phyloP scores from a whole-genome alignment of 2,329 filamentous ascomycete species.

The Arachnomyces sp. region DNA sequence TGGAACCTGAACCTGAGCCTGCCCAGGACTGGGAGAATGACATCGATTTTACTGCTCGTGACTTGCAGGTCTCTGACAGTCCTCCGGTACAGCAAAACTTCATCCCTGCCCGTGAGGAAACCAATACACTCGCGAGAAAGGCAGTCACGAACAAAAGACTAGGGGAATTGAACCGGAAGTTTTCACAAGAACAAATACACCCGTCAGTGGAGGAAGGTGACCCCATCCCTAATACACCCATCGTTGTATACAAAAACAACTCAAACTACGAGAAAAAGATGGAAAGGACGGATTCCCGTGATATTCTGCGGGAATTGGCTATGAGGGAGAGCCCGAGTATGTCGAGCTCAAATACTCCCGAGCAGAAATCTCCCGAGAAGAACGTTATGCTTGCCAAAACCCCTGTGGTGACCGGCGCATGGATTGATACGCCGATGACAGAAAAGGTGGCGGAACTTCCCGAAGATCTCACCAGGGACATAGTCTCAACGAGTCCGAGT shows the following conservation, averaged over 20 bases:
- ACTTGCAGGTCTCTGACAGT: constrained; percentile 25
- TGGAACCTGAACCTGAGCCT: constrained; percentile 9
- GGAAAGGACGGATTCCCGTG: constrained; percentile 30
- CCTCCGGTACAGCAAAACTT: constrained; percentile 19
- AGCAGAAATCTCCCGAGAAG: constrained; percentile 23
- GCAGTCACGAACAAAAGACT: constrained; percentile 15
- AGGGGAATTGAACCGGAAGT: constrained; percentile 9
- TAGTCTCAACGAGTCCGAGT: constrained; percentile 13
- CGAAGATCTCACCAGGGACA: constrained; percentile 19
- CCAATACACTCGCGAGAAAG: constrained; percentile 13
- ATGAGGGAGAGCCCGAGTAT: constrained; percentile 29
- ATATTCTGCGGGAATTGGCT: constrained; percentile 36
- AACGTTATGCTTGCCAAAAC: constrained; percentile 35
- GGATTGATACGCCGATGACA: constrained; percentile 41
- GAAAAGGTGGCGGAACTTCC: constrained; percentile 23
- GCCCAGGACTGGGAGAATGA: constrained; percentile 20
- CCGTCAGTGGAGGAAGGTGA: constrained; percentile 16
- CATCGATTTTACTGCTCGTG: constrained; percentile 19
- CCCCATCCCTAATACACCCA: constrained; percentile 31
- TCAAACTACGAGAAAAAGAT: constrained; percentile 23
- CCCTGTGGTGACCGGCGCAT: constrained; percentile 38
- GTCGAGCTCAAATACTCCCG: constrained; percentile 23
- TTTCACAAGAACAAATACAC: constrained; percentile 10
- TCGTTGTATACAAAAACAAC: constrained; percentile 27
- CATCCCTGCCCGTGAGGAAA: constrained; percentile 18